These are phyloP conservation scores for Phytophthora multivora DNA, from an alignment of 352 stramenopile species.

Conservation along the genomic window DNA sequence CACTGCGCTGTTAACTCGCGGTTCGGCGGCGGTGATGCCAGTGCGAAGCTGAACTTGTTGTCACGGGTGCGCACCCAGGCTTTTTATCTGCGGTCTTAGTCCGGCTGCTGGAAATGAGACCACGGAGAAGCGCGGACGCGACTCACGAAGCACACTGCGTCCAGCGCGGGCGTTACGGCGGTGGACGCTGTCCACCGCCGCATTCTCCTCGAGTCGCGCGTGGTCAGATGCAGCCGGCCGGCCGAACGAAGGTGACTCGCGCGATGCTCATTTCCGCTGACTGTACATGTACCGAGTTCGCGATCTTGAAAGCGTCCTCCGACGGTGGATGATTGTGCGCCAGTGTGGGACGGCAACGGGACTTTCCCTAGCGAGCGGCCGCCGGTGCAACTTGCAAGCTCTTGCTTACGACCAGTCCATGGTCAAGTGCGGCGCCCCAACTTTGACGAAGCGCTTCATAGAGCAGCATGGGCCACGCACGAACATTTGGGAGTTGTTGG, in stretches of 20 bases:
- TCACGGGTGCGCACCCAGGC: constrained; percentile 29
- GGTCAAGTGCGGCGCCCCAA: constrained; percentile 17
- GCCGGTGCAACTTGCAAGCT: constrained; percentile 4
- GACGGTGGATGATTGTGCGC: constrained; percentile 5
- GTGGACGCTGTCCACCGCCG: constrained; percentile 7
- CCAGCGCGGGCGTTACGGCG: constrained; percentile 6
- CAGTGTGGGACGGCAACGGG: not conserved
- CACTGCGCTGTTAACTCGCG: constrained; percentile 22
- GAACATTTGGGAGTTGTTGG: constrained; percentile 12
- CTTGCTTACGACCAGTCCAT: constrained; percentile 1
- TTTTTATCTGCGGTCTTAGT: constrained; percentile 27
- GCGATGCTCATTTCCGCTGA: not conserved
- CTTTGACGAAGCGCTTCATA: constrained; percentile 22
- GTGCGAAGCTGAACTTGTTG: constrained; percentile 28
- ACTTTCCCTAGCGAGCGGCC: constrained; percentile 15
- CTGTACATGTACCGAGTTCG: constrained; percentile 2
- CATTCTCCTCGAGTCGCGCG: constrained; percentile 2
- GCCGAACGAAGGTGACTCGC: not conserved
- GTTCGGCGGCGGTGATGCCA: constrained; percentile 6
- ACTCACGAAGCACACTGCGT: constrained; percentile 11
- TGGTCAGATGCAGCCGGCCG: constrained; percentile 28
- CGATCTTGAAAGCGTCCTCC: constrained; percentile 1
- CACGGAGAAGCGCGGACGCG: constrained; percentile 11
- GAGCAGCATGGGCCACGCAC: constrained; percentile 5
- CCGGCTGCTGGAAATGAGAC: constrained; percentile 10